Conservation (phyloP, 106 monocot genomes). For the Acanthochlamys bracteata region DNA sequence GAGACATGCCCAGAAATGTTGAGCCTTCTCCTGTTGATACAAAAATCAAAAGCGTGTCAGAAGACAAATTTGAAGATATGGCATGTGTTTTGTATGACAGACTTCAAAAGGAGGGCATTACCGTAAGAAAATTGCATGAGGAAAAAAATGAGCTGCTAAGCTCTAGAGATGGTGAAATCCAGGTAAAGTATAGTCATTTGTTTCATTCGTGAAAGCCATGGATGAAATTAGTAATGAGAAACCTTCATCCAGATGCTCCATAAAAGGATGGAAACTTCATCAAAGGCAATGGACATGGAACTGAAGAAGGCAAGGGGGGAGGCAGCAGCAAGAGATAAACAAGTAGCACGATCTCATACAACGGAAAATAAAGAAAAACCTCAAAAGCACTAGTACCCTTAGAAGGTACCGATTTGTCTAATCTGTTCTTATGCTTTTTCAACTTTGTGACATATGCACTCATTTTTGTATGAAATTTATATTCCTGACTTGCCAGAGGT, state of each 20-base stretch:
- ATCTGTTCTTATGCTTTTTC: no score
- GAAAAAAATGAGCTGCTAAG: slow-evolving; percentile 22
- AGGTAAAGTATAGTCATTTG: slow-evolving; percentile 18
- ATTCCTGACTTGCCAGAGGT: slow-evolving; percentile 4
- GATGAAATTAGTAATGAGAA: background rate
- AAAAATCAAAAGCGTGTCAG: slow-evolving; percentile 1
- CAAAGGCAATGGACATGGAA: slow-evolving; percentile 28
- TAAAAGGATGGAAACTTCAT: slow-evolving; percentile 24
- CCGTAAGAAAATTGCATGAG: slow-evolving; percentile 26
- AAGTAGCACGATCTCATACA: slow-evolving; percentile 6
- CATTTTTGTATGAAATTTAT: background rate
- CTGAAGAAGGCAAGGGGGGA: slow-evolving; percentile 26
- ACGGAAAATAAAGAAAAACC: slow-evolving; percentile 16
- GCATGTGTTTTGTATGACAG: slow-evolving; percentile 44
- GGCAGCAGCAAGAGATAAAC: slow-evolving; percentile 24
- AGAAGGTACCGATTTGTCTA: slow-evolving; percentile 14
- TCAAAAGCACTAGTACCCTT: slow-evolving; percentile 1
- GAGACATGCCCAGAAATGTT: slow-evolving; percentile 4
- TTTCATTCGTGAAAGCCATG: background rate
- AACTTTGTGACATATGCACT: no score
- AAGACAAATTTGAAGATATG: slow-evolving; percentile 22
- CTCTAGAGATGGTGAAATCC: slow-evolving; percentile 32
- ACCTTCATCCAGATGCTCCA: slow-evolving; percentile 21
- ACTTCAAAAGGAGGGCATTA: slow-evolving; percentile 37
- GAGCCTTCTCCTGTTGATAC: background rate